These are phyloP conservation scores for Friedmanniomyces endolithicus DNA, from an alignment of 495 filamentous ascomycete genomes.

Conservation along the genomic window DNA sequence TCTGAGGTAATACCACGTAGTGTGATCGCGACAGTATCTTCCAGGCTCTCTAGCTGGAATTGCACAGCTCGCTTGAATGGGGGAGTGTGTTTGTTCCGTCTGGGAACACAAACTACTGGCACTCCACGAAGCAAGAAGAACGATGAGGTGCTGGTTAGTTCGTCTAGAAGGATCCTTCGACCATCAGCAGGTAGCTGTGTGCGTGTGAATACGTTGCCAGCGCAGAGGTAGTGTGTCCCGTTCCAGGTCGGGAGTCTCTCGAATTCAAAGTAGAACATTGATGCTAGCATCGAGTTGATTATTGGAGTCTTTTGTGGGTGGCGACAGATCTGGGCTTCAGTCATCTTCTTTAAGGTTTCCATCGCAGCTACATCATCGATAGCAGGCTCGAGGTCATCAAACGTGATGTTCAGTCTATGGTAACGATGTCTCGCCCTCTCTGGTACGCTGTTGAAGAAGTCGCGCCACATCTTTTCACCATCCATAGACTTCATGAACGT, in stretches of 20 bases:
- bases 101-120: not conserved
- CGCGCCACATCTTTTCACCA: not conserved
- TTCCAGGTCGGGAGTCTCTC: not conserved
- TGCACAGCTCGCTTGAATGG: not conserved
- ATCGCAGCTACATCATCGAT: not conserved
- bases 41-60: not conserved
- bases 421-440: not conserved
- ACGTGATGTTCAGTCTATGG: not conserved
- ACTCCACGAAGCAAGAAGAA: not conserved
- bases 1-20: not conserved
- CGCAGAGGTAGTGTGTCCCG: not conserved
- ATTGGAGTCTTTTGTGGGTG: not conserved
- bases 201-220: not conserved
- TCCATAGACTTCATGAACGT: conserved; percentile 1
- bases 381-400: not conserved
- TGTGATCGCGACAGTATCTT: not conserved
- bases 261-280: not conserved
- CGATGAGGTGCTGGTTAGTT: not conserved
- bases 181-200: not conserved
- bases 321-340: not conserved
- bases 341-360: not conserved
- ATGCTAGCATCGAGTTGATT: not conserved
- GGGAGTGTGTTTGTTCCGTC: not conserved
- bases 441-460: not conserved
- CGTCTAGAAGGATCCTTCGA: not conserved